These are phyloP conservation scores for Closterium sp. DNA, from an alignment of 139 green algal genomes.

Conservation along the genomic window DNA sequence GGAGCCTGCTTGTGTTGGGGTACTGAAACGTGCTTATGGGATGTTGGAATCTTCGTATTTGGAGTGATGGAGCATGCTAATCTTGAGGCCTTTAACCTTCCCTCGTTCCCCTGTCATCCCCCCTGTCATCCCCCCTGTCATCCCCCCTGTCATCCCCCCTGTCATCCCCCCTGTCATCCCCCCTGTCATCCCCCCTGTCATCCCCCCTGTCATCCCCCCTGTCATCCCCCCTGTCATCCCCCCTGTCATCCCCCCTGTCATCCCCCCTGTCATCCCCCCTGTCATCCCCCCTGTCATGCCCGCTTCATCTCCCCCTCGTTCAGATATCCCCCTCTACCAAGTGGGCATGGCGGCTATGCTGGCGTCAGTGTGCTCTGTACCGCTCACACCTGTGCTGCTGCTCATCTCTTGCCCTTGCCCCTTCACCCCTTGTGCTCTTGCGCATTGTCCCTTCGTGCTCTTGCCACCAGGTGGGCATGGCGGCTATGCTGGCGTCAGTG, in stretches of 20 bases:
- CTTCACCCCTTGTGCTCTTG: not conserved
- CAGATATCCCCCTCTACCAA: not conserved
- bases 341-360: conserved; percentile 75
- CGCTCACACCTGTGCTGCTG: conserved; percentile 65
- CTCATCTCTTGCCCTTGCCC: conserved; percentile 56
- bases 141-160: conserved; percentile 52
- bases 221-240: conserved; percentile 53
- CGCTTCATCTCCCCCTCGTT: not conserved
- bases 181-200: conserved; percentile 50
- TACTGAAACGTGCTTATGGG: no score
- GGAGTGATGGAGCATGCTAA: no score
- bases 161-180: not conserved
- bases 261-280: no score
- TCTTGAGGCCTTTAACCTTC: conserved; percentile 2
- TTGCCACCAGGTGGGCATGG: conserved; percentile 64
- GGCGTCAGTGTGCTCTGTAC: conserved; percentile 54
- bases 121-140: conserved; percentile 54
- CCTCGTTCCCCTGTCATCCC: conserved; percentile 62
- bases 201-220: conserved; percentile 47
- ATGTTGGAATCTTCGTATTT: no score
- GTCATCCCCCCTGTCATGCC: not conserved
- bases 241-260: conserved; percentile 54
- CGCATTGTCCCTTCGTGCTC: not conserved
- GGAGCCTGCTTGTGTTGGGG: no score
- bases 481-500: conserved; percentile 66